Percentiles rank a stretch among this genome's conserved stretches.
These are phyloP conservation scores for Pleurotus pulmonarius DNA, from an alignment of 768 basidiomycete species.

Conservation along the genomic window DNA sequence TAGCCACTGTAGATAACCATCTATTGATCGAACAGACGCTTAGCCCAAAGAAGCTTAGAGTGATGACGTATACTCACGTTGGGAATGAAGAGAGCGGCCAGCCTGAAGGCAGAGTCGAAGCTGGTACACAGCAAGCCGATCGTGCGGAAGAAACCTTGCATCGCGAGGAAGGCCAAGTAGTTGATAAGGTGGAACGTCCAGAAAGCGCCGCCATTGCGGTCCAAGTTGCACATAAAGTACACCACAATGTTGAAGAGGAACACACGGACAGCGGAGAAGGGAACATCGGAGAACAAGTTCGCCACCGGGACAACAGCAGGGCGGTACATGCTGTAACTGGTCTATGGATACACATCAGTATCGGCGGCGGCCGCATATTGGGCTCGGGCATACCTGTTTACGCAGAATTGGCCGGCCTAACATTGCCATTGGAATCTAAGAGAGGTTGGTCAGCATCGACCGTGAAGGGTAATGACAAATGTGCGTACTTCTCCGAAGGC, in stretches of 20 bases:
- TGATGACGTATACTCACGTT: conserved; percentile 34
- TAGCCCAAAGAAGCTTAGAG: too few species aligned
- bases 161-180: conserved; percentile 60
- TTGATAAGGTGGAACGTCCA: conserved; percentile 63
- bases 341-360: conserved; percentile 24
- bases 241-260: conserved; percentile 61
- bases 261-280: conserved; percentile 59
- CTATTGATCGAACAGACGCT: neutral
- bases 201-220: conserved; percentile 39
- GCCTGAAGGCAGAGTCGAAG: conserved; percentile 42
- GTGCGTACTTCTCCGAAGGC: conserved; percentile 63
- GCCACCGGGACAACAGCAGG: conserved; percentile 62
- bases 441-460: conserved; percentile 37
- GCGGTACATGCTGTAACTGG: conserved; percentile 61
- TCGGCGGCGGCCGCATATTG: neutral
- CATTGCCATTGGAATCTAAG: conserved; percentile 73
- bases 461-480: conserved; percentile 5
- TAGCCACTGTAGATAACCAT: conserved; percentile 57
- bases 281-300: conserved; percentile 66
- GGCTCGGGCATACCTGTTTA: conserved; percentile 42
- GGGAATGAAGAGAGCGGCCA: conserved; percentile 68
- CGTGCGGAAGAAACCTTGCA: conserved; percentile 85
- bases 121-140: conserved; percentile 52
- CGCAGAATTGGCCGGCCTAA: conserved; percentile 71
- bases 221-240: conserved; percentile 63